Conservation (phyloP, 805 yeast genomes). For the Metschnikowia aberdeeniae region DNA sequence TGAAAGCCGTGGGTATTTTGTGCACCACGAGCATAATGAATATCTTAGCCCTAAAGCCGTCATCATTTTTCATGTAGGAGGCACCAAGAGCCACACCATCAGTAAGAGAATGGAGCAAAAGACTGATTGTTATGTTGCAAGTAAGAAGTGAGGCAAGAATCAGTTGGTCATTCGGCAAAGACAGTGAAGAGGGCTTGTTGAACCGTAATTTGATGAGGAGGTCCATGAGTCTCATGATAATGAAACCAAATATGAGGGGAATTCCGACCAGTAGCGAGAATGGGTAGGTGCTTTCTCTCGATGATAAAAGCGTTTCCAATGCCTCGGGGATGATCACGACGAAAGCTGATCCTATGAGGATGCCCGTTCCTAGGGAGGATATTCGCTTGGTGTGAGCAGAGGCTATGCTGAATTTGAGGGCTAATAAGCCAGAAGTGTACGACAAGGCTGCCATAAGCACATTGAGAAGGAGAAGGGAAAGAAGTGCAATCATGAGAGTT, state of each 20-base stretch:
- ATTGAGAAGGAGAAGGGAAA: conserved; percentile 7
- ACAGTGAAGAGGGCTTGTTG: background rate
- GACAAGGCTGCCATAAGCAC: conserved; percentile 11
- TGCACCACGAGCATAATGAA: conserved; percentile 62
- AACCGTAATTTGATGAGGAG: conserved; percentile 1
- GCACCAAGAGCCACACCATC: conserved; percentile 76
- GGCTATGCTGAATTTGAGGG: conserved; percentile 11
- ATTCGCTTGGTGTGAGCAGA: conserved; percentile 27
- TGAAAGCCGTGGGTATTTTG: conserved; percentile 73
- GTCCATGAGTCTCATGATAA: conserved; percentile 38
- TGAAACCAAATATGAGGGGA: conserved; percentile 50
- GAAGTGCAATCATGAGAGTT: conserved; percentile 1
- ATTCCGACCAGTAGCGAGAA: conserved; percentile 39
- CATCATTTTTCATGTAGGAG: conserved; percentile 39
- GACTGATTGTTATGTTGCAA: conserved; percentile 44
- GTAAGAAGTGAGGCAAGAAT: conserved; percentile 40
- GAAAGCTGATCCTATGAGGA: conserved; percentile 57
- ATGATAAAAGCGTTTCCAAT: conserved; percentile 34
- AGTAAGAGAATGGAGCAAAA: conserved; percentile 61
- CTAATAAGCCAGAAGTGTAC: conserved; percentile 10
- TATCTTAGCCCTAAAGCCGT: conserved; percentile 41
- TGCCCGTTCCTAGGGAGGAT: conserved; percentile 55
- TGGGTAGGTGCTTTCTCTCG: conserved; percentile 4
- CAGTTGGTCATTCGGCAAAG: conserved; percentile 11
- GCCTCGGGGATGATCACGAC: conserved; percentile 67